phyloP scores from a whole-genome alignment of 345 rosid genomes.

The Erodium maritimum region DNA sequence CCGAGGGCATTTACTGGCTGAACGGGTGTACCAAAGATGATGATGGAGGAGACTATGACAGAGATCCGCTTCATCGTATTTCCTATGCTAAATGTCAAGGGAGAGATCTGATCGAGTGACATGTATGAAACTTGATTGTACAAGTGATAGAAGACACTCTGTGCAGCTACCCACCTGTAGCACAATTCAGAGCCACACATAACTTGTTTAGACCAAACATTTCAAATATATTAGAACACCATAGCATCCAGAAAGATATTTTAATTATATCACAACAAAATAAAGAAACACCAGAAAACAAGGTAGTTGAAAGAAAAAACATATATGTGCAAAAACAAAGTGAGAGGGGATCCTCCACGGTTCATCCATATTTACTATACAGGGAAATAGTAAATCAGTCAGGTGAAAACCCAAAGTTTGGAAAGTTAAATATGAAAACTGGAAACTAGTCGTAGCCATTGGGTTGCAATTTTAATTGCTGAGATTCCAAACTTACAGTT shows the following conservation, averaged over 20 bases:
- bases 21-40: constrained; percentile 40
- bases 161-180: constrained; percentile 42
- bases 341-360: no score
- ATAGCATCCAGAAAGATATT: no score
- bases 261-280: background rate
- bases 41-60: constrained; percentile 34
- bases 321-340: background rate
- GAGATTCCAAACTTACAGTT: no score
- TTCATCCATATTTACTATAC: no score
- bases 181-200: constrained; percentile 7
- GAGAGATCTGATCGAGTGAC: constrained; percentile 42
- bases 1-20: constrained; percentile 42
- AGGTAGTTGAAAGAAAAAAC: background rate
- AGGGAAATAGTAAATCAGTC: no score
- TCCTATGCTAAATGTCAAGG: constrained; percentile 40
- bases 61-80: constrained; percentile 45
- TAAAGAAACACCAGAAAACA: background rate
- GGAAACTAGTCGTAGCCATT: no score
- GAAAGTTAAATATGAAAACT: no score
- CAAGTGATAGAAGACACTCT: constrained; percentile 40
- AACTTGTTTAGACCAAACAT: background rate
- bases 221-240: background rate
- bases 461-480: no score
- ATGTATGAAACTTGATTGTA: constrained; percentile 46
- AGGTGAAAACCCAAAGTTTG: no score